phyloP scores from a whole-genome alignment of 2,329 filamentous ascomycete species.

The Colletotrichum siamense region DNA sequence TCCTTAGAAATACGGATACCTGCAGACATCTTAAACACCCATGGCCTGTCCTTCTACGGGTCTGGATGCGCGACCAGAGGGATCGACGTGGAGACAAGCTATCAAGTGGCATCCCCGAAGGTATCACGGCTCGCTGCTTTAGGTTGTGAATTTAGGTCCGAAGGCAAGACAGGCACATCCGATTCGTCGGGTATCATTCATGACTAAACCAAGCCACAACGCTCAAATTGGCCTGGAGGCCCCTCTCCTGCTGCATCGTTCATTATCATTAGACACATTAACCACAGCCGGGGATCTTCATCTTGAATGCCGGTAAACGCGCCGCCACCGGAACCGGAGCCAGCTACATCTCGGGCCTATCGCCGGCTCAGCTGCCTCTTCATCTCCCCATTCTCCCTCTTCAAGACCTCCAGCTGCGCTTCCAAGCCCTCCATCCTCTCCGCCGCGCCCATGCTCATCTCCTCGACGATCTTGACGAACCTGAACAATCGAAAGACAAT shows the following conservation, averaged over 20 bases:
- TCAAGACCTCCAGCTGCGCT: conserved; percentile 55
- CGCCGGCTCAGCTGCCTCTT: conserved; percentile 22
- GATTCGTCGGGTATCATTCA: not conserved
- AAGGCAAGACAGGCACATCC: not conserved
- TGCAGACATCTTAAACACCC: not conserved
- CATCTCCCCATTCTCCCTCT: conserved; percentile 48
- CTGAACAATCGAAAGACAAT: conserved; percentile 72
- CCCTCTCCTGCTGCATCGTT: not conserved
- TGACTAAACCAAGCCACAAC: not conserved
- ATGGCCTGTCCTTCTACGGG: not conserved
- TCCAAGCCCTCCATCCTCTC: conserved; percentile 67
- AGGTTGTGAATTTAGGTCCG: not conserved
- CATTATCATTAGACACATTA: conserved; percentile 4
- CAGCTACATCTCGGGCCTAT: not conserved
- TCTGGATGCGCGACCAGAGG: not conserved
- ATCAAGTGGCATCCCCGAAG: not conserved
- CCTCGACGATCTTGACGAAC: conserved; percentile 74
- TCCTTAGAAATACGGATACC: not conserved
- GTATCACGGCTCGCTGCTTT: not conserved
- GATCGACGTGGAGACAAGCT: not conserved
- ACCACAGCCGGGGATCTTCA: not conserved
- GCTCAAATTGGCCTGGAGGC: not conserved
- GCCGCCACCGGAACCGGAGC: not conserved
- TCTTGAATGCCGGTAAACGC: not conserved
- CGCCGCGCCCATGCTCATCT: conserved; percentile 66